phyloP scores from a whole-genome alignment of 805 yeast species.

The Danielia oregonensis region DNA sequence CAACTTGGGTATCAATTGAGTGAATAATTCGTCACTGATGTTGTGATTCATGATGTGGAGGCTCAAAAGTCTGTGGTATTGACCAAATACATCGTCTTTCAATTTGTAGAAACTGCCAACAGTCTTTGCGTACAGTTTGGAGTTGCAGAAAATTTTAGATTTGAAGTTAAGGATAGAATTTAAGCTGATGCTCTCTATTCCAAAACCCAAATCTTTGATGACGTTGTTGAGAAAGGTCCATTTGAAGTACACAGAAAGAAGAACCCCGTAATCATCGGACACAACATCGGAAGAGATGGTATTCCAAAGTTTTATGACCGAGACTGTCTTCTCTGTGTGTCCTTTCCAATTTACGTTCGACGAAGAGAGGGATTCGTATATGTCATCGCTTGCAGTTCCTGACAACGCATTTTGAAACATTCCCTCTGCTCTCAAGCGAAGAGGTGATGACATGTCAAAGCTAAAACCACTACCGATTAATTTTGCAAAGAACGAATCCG shows the following conservation, averaged over 20 bases:
- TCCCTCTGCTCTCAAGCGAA: background rate
- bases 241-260: constrained; percentile 19
- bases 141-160: constrained; percentile 15
- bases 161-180: constrained; percentile 18
- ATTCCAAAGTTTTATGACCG: background rate
- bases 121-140: constrained; percentile 18
- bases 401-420: background rate
- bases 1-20: constrained; percentile 7
- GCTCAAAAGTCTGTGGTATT: constrained; percentile 16
- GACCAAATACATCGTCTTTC: constrained; percentile 37
- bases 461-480: constrained; percentile 15
- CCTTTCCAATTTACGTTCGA: too few species aligned
- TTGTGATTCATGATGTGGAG: constrained; percentile 11
- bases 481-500: constrained; percentile 8
- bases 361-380: background rate
- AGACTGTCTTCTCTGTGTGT: background rate
- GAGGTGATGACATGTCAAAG: too few species aligned
- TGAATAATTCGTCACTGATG: constrained; percentile 1
- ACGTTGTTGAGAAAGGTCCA: constrained; percentile 27
- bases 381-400: background rate
- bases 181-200: constrained; percentile 4
- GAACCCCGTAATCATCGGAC: constrained; percentile 18
- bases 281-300: constrained; percentile 13
- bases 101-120: constrained; percentile 39
- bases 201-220: constrained; percentile 6